Evolutionary conservation across 1,284 basidiomycete species (phyloP), one percentile per base, ranked within the genome.

Genomic region (Takashimella koratensis): DNA sequence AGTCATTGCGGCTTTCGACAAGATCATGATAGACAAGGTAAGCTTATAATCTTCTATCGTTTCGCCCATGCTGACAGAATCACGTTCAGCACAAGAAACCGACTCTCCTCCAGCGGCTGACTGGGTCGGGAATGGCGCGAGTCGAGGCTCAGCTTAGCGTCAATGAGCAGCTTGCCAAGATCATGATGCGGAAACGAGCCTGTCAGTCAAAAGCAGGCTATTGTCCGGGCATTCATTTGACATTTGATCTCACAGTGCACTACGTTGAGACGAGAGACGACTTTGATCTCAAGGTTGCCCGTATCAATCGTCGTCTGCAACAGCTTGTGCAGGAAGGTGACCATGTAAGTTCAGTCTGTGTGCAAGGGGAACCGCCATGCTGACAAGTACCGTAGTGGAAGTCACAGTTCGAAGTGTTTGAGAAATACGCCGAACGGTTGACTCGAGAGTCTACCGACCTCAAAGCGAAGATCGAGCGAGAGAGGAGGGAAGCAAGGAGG

Each of bases 201-300:
- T 49, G 70, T 70, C 36, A 54, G 70, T 60, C n/a, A n/a, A n/a
- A n/a, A n/a, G n/a, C n/a, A n/a, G n/a, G n/a, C n/a, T n/a, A n/a
- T n/a, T n/a, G n/a, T n/a, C 3, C 16, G 26, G 22, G 23, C 30
- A 36, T 25, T 3, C 21, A 27, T 19, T 10, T 20, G 19, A 24
- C 27, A 26, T 36, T 54, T 55, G 45, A 56, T 51, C 13, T 22
- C 1, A 5, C 43, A 71, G 68, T 72, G 11, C 90, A 90, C 50
- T 95, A 95, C 66, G 91, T 95, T 40, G 92, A 96, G 67, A 89
- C 90, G 16, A 84, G 90, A 45, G 90, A 93, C 70, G 89, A 92
- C 66, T 82, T 92, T 23, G 90, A 93, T 78, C 88, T 88, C 50
- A 92, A 90, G 80, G n/a, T 75, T 5, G 66, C 70, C 6, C 67